Evolutionary conservation across 2,329 filamentous ascomycete genomes (phyloP).

Genomic region (Cercospora sp.): DNA sequence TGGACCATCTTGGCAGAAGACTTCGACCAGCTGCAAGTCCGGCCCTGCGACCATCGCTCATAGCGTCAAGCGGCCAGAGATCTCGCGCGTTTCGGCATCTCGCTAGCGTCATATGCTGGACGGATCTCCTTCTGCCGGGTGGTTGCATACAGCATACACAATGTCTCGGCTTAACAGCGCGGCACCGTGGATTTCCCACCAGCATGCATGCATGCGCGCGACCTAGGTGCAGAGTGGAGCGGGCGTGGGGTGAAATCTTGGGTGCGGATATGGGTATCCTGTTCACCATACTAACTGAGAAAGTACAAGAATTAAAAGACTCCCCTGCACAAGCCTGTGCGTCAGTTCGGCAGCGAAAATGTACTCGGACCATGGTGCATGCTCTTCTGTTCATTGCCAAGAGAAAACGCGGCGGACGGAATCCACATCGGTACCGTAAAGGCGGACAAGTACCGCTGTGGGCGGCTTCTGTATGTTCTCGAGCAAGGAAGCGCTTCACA

Average conservation of each 20-base stretch:
- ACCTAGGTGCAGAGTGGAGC: slow-evolving; percentile 2
- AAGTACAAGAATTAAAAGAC: neutral
- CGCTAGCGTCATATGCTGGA: neutral
- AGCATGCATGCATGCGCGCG: neutral
- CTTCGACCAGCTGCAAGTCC: neutral
- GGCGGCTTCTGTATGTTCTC: neutral
- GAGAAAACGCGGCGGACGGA: neutral
- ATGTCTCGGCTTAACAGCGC: neutral
- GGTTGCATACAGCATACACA: neutral
- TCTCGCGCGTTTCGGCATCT: slow-evolving; percentile 3
- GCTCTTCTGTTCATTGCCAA: neutral
- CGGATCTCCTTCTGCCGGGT: neutral
- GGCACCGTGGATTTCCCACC: slow-evolving; percentile 8
- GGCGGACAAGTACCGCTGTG: neutral
- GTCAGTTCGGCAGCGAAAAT: slow-evolving; percentile 4
- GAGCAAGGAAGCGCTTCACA: neutral
- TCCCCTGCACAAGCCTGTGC: neutral
- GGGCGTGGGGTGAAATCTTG: neutral
- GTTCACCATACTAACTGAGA: neutral
- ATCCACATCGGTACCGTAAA: neutral
- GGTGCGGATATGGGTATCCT: neutral
- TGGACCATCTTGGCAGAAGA: neutral
- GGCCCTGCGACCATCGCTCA: neutral
- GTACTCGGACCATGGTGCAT: neutral
- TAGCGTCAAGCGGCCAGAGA: neutral